Conservation (phyloP, 2,329 filamentous ascomycete genomes). For the Anthostomella pinea region DNA sequence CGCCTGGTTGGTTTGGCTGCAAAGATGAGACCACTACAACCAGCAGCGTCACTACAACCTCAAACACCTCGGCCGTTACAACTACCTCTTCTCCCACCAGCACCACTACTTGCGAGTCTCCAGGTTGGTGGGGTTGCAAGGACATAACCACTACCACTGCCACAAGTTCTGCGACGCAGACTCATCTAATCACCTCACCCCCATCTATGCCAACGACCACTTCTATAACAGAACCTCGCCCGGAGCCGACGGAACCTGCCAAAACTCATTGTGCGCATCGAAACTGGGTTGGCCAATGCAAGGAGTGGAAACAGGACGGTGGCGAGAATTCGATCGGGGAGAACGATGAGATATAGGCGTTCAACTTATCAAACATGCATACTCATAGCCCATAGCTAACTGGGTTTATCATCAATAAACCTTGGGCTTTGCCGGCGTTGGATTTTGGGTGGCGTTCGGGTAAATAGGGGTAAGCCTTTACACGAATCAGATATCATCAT, state of each 20-base stretch:
- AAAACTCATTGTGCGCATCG: conserved; percentile 24
- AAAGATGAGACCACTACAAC: conserved; percentile 48
- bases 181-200: conserved; percentile 27
- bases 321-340: conserved; percentile 8
- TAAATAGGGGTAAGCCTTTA: too few species aligned
- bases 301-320: conserved; percentile 19
- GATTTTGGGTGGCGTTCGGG: too few species aligned
- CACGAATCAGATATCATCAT: too few species aligned
- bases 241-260: conserved; percentile 10
- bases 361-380: conserved; percentile 9
- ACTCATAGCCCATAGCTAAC: conserved; percentile 8
- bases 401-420: conserved; percentile 1
- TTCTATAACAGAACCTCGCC: conserved; percentile 8
- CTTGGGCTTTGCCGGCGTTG: too few species aligned
- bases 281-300: conserved; percentile 29
- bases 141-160: conserved; percentile 19
- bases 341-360: conserved; percentile 27
- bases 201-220: conserved; percentile 21
- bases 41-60: conserved; percentile 6
- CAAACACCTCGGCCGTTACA: background rate
- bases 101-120: conserved; percentile 10
- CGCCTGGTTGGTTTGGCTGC: conserved; percentile 65
- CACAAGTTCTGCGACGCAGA: conserved; percentile 8
- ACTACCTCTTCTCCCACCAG: conserved; percentile 2
- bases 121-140: conserved; percentile 16